These are phyloP conservation scores for Entomortierella lignicola DNA, from an alignment of 192 early-diverging fungal genomes.

Conservation along the genomic window DNA sequence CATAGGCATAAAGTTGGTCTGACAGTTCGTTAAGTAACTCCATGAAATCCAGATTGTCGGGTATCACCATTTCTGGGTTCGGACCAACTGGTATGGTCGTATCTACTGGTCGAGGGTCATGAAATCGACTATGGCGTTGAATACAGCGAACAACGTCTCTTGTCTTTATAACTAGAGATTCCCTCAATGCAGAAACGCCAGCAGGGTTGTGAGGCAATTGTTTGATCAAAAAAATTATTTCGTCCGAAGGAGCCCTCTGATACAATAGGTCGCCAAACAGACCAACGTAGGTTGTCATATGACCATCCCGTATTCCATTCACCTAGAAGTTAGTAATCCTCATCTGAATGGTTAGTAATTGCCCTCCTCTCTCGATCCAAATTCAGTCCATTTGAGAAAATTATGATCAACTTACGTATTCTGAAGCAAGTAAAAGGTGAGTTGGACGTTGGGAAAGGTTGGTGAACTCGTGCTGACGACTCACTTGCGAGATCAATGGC, in stretches of 20 bases:
- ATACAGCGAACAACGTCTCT: constrained; percentile 63
- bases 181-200: constrained; percentile 59
- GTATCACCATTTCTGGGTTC: constrained; percentile 67
- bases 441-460: constrained; percentile 59
- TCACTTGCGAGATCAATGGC: constrained; percentile 82
- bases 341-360: not conserved
- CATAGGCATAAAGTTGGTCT: constrained; percentile 82
- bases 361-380: no score
- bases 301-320: constrained; percentile 68
- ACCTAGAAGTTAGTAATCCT: constrained; percentile 54
- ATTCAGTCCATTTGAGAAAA: no score
- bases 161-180: constrained; percentile 62
- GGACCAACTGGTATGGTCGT: constrained; percentile 9
- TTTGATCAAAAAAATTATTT: constrained; percentile 66
- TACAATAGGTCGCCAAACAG: constrained; percentile 78
- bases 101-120: constrained; percentile 54
- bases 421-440: constrained; percentile 60
- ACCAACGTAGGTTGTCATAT: constrained; percentile 70
- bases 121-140: constrained; percentile 67
- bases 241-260: constrained; percentile 79
- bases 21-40: constrained; percentile 80
- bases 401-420: constrained; percentile 51
- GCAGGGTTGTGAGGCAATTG: constrained; percentile 52
- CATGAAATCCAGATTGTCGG: constrained; percentile 76
- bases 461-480: constrained; percentile 63